These are phyloP conservation scores for Cercospora nicotianae DNA, from an alignment of 2,329 filamentous ascomycete genomes.

Conservation along the genomic window DNA sequence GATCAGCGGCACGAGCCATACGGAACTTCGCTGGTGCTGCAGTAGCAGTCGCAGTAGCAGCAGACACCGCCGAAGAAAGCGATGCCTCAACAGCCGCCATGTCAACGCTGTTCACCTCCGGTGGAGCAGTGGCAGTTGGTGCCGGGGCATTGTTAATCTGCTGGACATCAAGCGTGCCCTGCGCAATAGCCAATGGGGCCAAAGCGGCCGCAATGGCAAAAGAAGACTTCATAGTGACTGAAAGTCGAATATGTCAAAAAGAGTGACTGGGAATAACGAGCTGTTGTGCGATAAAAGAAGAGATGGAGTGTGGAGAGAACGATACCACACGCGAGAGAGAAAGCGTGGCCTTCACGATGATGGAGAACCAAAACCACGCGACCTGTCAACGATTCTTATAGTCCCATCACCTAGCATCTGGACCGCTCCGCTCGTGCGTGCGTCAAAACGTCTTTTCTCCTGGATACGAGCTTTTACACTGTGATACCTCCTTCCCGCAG, in stretches of 20 bases:
- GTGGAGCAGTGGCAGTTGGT: constrained; percentile 14
- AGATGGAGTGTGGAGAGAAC: background rate
- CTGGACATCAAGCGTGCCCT: constrained; percentile 7
- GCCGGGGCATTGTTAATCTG: constrained; percentile 13
- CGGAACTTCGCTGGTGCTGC: constrained; percentile 17
- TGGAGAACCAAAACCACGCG: background rate
- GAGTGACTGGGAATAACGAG: background rate
- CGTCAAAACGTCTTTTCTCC: background rate
- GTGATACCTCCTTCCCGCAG: background rate
- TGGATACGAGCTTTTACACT: background rate
- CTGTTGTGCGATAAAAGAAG: background rate
- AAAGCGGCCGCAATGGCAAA: constrained; percentile 12
- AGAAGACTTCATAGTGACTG: constrained; percentile 7
- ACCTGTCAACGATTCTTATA: background rate
- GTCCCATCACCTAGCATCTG: background rate
- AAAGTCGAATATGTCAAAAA: background rate
- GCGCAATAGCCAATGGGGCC: constrained; percentile 9
- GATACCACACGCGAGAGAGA: background rate
- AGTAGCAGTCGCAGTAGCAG: constrained; percentile 4
- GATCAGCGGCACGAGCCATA: constrained; percentile 10
- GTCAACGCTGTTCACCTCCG: constrained; percentile 12
- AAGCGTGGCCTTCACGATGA: background rate
- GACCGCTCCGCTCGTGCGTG: background rate
- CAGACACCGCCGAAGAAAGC: constrained; percentile 7
- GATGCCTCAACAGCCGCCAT: constrained; percentile 12